These are phyloP conservation scores for Apiospora phragmitis DNA, from an alignment of 2,329 filamentous ascomycete species.

Conservation along the genomic window DNA sequence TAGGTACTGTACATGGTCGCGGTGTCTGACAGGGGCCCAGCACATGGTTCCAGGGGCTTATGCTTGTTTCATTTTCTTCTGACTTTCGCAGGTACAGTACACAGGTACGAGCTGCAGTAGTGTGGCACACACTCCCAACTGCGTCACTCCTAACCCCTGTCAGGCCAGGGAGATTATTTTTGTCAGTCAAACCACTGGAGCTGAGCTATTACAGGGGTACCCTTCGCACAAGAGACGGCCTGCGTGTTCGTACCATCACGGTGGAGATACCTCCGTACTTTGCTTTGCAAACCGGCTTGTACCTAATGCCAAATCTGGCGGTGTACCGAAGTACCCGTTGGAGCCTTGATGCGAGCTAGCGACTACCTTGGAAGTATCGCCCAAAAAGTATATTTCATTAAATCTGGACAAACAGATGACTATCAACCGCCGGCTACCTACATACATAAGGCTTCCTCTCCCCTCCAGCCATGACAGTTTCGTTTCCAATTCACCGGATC, in stretches of 20 bases:
- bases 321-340: conserved; percentile 28
- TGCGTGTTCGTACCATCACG: conserved; percentile 6
- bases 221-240: not conserved
- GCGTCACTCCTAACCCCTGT: conserved; percentile 30
- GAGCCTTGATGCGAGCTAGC: conserved; percentile 13
- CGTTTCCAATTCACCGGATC: conserved; percentile 22
- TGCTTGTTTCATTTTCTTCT: conserved; percentile 36
- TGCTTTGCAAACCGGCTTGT: not conserved
- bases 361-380: conserved; percentile 26
- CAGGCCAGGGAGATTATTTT: conserved; percentile 31
- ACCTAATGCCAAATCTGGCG: conserved; percentile 22
- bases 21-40: conserved; percentile 14
- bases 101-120: not conserved
- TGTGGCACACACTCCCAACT: conserved; percentile 16
- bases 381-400: conserved; percentile 21
- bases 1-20: conserved; percentile 28
- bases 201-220: conserved; percentile 24
- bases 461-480: conserved; percentile 19
- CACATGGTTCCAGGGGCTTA: conserved; percentile 28
- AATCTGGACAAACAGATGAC: conserved; percentile 22
- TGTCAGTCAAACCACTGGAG: conserved; percentile 23
- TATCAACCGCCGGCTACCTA: conserved; percentile 23
- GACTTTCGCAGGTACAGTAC: conserved; percentile 11
- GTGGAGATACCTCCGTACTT: not conserved
- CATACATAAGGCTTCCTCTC: conserved; percentile 32